Percentiles rank a stretch among this genome's conserved stretches.
These are phyloP conservation scores for Tricladium varicosporioides DNA, from an alignment of 2,329 filamentous ascomycete genomes.

Conservation along the genomic window DNA sequence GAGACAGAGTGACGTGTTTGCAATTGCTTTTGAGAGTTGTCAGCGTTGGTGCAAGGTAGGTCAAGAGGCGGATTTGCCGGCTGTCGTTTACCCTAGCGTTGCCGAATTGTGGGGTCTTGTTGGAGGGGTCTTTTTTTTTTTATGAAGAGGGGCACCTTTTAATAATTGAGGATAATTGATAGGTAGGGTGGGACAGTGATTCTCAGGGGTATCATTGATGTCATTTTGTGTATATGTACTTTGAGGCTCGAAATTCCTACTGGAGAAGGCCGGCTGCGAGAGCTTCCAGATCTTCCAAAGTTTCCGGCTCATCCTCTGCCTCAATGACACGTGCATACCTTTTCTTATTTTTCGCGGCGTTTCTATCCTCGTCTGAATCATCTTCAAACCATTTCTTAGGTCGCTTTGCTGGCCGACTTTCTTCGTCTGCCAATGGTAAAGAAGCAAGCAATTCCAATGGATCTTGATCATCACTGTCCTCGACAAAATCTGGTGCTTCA, in stretches of 20 bases:
- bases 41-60: too few species aligned
- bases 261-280: conserved; percentile 71
- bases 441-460: conserved; percentile 57
- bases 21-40: too few species aligned
- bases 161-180: not conserved
- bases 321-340: conserved; percentile 50
- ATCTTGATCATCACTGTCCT: conserved; percentile 46
- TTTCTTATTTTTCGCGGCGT: conserved; percentile 46
- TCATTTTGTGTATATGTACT: conserved; percentile 10
- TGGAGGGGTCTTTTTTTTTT: not conserved
- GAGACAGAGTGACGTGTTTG: too few species aligned
- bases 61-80: too few species aligned
- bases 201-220: conserved; percentile 18
- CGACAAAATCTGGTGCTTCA: conserved; percentile 28
- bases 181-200: not conserved
- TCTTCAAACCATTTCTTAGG: conserved; percentile 79
- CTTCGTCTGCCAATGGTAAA: conserved; percentile 52
- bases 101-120: too few species aligned
- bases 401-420: conserved; percentile 59
- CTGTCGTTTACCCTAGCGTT: too few species aligned
- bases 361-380: conserved; percentile 50
- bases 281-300: conserved; percentile 74
- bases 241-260: conserved; percentile 6
- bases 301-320: conserved; percentile 69
- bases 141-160: conserved; percentile 6